Evolutionary conservation across 495 filamentous ascomycete genomes (phyloP), one percentile per base, ranked within the genome.

Genomic region (Aspergillus sclerotioniger): DNA sequence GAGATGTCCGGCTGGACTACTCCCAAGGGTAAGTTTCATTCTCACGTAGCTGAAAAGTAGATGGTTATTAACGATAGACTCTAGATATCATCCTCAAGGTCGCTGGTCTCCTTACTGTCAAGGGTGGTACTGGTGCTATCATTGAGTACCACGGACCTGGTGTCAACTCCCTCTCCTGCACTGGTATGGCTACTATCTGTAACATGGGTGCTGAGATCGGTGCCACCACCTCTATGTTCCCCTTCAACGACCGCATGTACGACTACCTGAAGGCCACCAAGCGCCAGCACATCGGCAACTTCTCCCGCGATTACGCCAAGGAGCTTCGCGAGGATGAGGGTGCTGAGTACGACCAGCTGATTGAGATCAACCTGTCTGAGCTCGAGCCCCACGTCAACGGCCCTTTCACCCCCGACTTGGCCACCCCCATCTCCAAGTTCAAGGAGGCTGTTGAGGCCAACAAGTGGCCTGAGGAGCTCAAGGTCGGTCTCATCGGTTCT

Each of bases 301-400:
- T 92, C 70, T 84, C 94, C 55, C 87, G 90, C 52, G 70, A 76
- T 16, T 97, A 96, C 76, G 87, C 90, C 57, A 83, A 88, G 62
- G 90, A 96, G 68, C 89, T 98, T 64, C 84, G 82, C 57, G 90
- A 91, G 71, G 94, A 98, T 67, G 82, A 95, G 76, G 94, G 92
- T 70, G 92, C 91, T 59, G 85, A 98, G 78, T 98, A 97, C 76
- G 94, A 98, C 73, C 87, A 98, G 78, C 76, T 97, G 61, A 85
- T 98, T 64, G 93, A 97, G 80, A 87, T 98, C 78, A 92, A 98
- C 80, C 85, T 98, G 37, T 87, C 82, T 52, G 88, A 94, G 76
- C 88, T 98, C 46, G 94, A 98, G 82, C 94, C 94, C 37, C 91
- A 98, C 76, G 90, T 98, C 80, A 98, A 98, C 81, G 94, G 94